Percentiles rank a stretch among this genome's conserved stretches.
Conservation (phyloP, 2,329 filamentous ascomycete species). For the Elsinoe australis region DNA sequence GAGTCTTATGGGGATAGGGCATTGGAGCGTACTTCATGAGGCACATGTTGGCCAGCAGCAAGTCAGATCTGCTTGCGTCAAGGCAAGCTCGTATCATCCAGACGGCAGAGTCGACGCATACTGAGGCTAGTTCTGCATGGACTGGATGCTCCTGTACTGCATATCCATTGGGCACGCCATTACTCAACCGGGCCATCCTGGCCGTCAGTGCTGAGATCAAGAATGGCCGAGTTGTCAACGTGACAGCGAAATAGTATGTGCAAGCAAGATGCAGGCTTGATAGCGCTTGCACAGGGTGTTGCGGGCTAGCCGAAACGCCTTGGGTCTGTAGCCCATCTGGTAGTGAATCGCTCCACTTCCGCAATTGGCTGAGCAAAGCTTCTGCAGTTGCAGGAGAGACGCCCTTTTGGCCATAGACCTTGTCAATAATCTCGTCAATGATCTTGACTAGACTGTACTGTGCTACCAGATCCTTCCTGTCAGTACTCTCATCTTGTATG, state of each 20-base stretch:
- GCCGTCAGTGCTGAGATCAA: constrained; percentile 45
- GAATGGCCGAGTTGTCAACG: constrained; percentile 49
- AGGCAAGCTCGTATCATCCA: constrained; percentile 50
- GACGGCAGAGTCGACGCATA: constrained; percentile 49
- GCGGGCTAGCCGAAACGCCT: not conserved
- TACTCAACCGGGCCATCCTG: constrained; percentile 23
- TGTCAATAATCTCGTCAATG: constrained; percentile 4
- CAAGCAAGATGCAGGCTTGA: constrained; percentile 46
- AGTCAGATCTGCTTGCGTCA: constrained; percentile 39
- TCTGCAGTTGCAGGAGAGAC: constrained; percentile 5
- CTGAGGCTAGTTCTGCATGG: constrained; percentile 39
- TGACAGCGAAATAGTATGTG: constrained; percentile 53
- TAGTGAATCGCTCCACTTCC: not conserved
- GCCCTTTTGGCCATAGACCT: constrained; percentile 3
- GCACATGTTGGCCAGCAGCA: constrained; percentile 50
- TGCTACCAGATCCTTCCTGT: not conserved
- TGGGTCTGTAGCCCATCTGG: constrained; percentile 2
- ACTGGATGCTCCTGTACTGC: constrained; percentile 18
- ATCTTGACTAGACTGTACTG: constrained; percentile 8
- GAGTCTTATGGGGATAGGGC: not conserved
- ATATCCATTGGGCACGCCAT: not conserved
- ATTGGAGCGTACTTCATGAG: constrained; percentile 46
- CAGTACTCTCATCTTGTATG: not conserved
- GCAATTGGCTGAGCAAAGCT: not conserved
- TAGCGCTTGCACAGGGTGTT: not conserved